Conservation (phyloP, 2,329 filamentous ascomycete species). For the Pseudogymnoascus verrucosus region DNA sequence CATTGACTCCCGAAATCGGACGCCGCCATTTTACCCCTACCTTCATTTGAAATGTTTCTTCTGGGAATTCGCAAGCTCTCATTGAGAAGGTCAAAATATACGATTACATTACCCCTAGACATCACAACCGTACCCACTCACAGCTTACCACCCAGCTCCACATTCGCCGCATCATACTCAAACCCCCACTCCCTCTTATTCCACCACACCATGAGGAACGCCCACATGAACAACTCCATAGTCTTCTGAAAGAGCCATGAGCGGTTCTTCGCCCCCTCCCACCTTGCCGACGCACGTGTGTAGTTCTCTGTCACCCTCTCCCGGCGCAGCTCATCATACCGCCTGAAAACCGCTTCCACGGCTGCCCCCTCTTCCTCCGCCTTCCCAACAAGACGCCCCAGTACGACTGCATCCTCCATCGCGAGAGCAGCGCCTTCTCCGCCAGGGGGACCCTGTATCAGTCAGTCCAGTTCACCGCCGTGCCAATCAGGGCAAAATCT, state of each 20-base stretch:
- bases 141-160: not conserved
- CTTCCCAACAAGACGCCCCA: constrained; percentile 33
- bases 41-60: not conserved
- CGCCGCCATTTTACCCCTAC: not conserved
- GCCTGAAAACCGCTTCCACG: constrained; percentile 31
- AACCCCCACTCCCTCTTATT: not conserved
- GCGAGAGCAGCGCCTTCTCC: constrained; percentile 43
- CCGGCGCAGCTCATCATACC: constrained; percentile 17
- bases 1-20: not conserved
- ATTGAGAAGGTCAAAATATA: not conserved
- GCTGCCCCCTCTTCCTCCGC: constrained; percentile 37
- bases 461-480: not conserved
- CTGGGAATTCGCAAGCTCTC: not conserved
- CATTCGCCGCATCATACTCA: not conserved
- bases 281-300: constrained; percentile 27
- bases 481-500: not conserved
- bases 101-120: not conserved
- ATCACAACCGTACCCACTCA: not conserved
- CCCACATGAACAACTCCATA: constrained; percentile 24
- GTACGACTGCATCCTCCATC: constrained; percentile 43
- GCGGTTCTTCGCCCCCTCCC: constrained; percentile 10
- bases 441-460: constrained; percentile 38
- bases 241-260: constrained; percentile 18
- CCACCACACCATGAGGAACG: constrained; percentile 11
- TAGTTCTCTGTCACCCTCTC: constrained; percentile 31